Evolutionary conservation across 1,284 basidiomycete species (phyloP), one percentile per base, ranked within the genome.

Genomic region (Tilletia caries): DNA sequence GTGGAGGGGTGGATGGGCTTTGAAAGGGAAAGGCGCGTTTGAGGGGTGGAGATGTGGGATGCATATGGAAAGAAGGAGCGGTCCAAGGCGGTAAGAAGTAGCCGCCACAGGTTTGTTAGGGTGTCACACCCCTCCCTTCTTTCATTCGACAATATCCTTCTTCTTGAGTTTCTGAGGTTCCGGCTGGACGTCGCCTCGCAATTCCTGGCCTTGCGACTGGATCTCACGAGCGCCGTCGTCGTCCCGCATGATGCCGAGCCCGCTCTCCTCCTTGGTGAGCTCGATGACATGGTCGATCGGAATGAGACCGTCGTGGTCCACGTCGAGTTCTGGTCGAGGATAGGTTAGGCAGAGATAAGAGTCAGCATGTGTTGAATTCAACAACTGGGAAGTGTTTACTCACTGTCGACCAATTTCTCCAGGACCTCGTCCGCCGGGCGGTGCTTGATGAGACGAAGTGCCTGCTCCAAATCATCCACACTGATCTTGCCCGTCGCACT

Each of bases 231-330:
- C 58, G 12, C 79, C 75, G 10, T 76, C 71, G 32, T 81, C 78
- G 67, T 80, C 79, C 12, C 79, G 65, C 43, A 82, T 69, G 54
- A 82, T 79, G 2, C 82, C 81, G 48, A 84, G 72, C 1, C 83
- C 84, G 0, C 70, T 74, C 73, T 84, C 83, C n/a, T 82, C 79
- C 33, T 75, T 77, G 10, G 82, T 84, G 15, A 85, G 75, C 68
- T 80, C 80, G 20, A 85, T 67, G 25, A 85, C 83, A 52, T 85
- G 83, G 50, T 84, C 80, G 18, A 83, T 50, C 8, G 82, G 82
- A 71, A 98, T 93, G 79, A 91, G 95, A 0, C 95, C 95, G 80
- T 98, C 95, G 84, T 93, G 90, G 85, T 98, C 95, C 3, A 92
- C 91, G 83, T 98, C 96, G 76, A 98, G 86, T 85, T 98, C 58